Percentiles rank a stretch among this genome's conserved stretches.
Conservation (phyloP, 768 basidiomycete species). For the Suillus sp. region DNA sequence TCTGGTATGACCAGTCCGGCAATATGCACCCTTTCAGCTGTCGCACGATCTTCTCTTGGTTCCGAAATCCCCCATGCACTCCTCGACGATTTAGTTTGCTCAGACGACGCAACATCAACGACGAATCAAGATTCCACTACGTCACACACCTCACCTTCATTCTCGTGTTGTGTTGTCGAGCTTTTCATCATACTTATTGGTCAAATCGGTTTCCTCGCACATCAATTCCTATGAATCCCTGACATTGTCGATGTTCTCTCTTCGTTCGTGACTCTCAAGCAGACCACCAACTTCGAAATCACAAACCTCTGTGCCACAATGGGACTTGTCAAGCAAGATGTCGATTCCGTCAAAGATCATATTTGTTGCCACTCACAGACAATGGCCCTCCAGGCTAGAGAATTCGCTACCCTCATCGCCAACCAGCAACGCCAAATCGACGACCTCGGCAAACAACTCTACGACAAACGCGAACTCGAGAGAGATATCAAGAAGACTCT, state of each 20-base stretch:
- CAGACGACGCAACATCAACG: neutral
- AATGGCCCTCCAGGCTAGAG: neutral
- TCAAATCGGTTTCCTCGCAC: neutral
- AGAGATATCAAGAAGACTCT: neutral
- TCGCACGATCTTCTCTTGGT: neutral
- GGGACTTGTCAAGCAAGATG: neutral
- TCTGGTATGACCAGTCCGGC: neutral
- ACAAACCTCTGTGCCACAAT: neutral
- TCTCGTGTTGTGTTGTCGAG: neutral
- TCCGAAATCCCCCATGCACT: neutral
- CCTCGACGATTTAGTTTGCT: neutral
- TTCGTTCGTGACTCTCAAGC: neutral
- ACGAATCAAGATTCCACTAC: neutral
- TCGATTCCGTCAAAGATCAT: neutral
- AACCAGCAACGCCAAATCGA: constrained; percentile 3
- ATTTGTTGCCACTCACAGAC: neutral
- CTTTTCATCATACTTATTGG: neutral
- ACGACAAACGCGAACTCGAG: neutral
- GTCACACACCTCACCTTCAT: neutral
- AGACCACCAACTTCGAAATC: neutral
- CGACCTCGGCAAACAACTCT: neutral
- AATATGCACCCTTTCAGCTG: neutral
- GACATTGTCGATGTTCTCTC: neutral
- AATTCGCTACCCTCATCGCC: neutral
- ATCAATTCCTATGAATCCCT: neutral